Conservation (phyloP, 768 basidiomycete genomes). For the Agaricus subrufescens region DNA sequence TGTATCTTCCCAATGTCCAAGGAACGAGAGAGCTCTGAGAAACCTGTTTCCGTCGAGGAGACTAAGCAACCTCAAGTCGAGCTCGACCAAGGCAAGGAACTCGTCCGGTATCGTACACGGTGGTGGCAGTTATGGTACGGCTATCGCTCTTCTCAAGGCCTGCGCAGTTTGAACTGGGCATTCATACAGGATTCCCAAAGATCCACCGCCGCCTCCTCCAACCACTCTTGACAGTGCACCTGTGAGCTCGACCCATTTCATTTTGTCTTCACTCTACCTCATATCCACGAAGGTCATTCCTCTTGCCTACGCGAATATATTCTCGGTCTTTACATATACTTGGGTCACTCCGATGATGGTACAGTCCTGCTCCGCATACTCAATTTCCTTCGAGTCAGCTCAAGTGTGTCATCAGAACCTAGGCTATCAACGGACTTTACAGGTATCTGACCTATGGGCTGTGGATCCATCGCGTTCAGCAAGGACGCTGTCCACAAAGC, state of each 20-base stretch:
- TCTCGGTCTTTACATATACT: conserved; percentile 57
- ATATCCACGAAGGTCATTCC: conserved; percentile 42
- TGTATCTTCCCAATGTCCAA: neutral
- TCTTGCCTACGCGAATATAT: conserved; percentile 47
- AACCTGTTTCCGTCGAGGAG: neutral
- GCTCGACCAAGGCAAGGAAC: conserved; percentile 35
- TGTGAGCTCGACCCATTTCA: conserved; percentile 19
- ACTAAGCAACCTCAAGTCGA: conserved; percentile 15
- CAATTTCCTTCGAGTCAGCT: neutral
- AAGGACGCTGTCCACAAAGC: conserved; percentile 41
- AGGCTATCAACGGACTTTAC: conserved; percentile 70
- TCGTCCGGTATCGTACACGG: conserved; percentile 34
- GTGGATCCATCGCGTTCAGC: conserved; percentile 48
- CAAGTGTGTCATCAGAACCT: conserved; percentile 31
- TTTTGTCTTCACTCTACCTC: neutral
- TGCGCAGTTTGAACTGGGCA: neutral
- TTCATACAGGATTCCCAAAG: conserved; percentile 47
- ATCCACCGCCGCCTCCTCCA: conserved; percentile 54
- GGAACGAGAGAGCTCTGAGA: neutral
- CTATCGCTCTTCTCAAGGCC: neutral
- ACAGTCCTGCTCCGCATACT: neutral
- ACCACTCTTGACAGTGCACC: conserved; percentile 50
- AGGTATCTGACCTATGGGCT: conserved; percentile 73
- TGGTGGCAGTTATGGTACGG: conserved; percentile 57
- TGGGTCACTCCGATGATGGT: conserved; percentile 66